Evolutionary conservation across 1,284 basidiomycete species (phyloP).

Genomic region (Cutaneotrichosporon cutaneum): DNA sequence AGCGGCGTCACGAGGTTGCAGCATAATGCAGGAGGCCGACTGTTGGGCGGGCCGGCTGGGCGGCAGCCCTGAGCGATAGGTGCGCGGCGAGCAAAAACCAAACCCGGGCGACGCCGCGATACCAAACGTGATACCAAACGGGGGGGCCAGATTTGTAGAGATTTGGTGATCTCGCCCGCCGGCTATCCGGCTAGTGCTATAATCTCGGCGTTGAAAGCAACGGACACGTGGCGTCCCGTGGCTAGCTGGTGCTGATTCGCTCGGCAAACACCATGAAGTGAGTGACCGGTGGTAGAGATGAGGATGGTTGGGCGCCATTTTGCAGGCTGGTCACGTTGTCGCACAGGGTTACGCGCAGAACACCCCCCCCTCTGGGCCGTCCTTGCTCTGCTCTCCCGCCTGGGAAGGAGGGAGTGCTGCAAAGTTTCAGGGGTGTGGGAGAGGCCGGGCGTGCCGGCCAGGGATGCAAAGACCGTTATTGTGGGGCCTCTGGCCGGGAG

Average conservation of each 20-base stretch:
- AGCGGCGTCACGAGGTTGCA: no score
- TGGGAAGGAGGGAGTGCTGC: no score
- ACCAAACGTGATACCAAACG: background rate
- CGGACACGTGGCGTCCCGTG: background rate
- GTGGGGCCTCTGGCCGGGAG: no score
- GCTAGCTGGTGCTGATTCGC: background rate
- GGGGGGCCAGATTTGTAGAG: background rate
- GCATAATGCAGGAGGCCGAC: no score
- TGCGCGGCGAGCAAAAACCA: background rate
- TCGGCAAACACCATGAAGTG: background rate
- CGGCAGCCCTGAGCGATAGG: background rate
- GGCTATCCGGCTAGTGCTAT: background rate
- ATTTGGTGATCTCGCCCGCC: background rate
- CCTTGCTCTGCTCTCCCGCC: no score
- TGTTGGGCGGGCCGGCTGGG: no score
- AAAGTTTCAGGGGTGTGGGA: no score
- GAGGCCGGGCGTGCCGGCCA: no score
- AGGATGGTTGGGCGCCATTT: background rate
- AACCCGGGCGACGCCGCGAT: background rate
- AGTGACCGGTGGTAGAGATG: background rate
- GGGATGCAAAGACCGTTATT: no score
- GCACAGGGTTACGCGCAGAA: no score
- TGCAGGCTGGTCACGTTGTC: background rate
- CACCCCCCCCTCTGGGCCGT: no score
- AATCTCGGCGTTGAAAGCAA: background rate